These are phyloP conservation scores for Sporothrix phasma DNA, from an alignment of 2,329 filamentous ascomycete genomes.

Conservation along the genomic window DNA sequence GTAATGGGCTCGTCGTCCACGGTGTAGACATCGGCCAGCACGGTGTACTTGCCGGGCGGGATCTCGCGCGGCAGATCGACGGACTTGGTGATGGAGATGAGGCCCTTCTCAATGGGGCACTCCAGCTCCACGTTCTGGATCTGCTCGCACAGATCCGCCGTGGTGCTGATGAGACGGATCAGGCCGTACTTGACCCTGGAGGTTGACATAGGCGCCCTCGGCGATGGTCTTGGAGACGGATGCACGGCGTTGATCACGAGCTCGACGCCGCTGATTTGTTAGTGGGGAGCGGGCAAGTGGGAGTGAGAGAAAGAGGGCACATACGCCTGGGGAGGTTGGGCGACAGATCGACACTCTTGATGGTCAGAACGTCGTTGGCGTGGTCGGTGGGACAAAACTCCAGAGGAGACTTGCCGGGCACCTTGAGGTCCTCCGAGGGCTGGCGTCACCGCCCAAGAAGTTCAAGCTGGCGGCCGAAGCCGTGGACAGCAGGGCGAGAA, in stretches of 20 bases:
- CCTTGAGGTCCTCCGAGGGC: conserved; percentile 47
- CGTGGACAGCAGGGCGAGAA: conserved; percentile 38
- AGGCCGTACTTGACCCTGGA: conserved; percentile 91
- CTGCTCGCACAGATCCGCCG: conserved; percentile 79
- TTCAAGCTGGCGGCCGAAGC: conserved; percentile 32
- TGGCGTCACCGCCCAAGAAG: conserved; percentile 38
- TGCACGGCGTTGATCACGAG: conserved; percentile 69
- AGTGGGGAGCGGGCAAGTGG: not conserved
- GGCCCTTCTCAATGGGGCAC: conserved; percentile 78
- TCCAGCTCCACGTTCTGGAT: conserved; percentile 77
- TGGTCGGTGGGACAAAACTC: conserved; percentile 63
- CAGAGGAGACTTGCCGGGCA: conserved; percentile 80
- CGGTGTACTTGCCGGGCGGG: conserved; percentile 86
- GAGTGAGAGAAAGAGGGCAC: conserved; percentile 23
- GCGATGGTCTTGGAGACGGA: conserved; percentile 62
- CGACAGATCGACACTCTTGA: conserved; percentile 67
- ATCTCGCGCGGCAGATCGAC: conserved; percentile 81
- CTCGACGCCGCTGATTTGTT: conserved; percentile 53
- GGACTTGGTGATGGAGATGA: conserved; percentile 63
- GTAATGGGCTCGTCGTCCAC: conserved; percentile 66
- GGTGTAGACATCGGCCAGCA: conserved; percentile 75
- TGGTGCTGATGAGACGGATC: conserved; percentile 76
- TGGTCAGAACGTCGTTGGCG: conserved; percentile 57
- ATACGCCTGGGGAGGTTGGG: conserved; percentile 83
- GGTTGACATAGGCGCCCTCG: conserved; percentile 67